Conservation (phyloP, 2,329 filamentous ascomycete genomes). For the Aureobasidium sp. region DNA sequence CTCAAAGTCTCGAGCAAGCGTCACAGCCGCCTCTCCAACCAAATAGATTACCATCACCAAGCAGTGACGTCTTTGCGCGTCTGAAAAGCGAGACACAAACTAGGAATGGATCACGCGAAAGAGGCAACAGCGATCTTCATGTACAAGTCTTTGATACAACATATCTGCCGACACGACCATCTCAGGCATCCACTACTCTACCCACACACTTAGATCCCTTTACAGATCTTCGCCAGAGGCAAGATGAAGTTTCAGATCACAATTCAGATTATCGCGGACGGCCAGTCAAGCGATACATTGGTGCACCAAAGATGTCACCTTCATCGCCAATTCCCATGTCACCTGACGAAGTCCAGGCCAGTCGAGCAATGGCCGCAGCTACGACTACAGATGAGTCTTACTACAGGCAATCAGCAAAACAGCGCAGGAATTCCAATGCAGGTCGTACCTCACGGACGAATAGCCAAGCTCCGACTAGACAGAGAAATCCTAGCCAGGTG, state of each 20-base stretch:
- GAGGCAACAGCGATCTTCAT: constrained; percentile 66
- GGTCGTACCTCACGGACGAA: constrained; percentile 16
- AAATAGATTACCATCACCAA: constrained; percentile 60
- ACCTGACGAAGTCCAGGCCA: constrained; percentile 58
- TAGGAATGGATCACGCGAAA: constrained; percentile 65
- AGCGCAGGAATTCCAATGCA: background rate
- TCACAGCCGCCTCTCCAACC: constrained; percentile 22
- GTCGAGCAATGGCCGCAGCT: constrained; percentile 10
- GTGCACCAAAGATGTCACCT: constrained; percentile 74
- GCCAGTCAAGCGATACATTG: constrained; percentile 58
- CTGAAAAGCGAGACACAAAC: constrained; percentile 55
- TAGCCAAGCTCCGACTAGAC: constrained; percentile 12
- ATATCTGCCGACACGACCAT: constrained; percentile 26
- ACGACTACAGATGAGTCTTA: constrained; percentile 34
- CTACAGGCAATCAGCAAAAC: constrained; percentile 28
- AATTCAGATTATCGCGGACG: constrained; percentile 64
- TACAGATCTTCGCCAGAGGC: constrained; percentile 15
- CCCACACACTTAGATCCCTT: background rate
- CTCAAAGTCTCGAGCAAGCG: background rate
- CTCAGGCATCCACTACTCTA: constrained; percentile 7
- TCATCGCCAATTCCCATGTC: constrained; percentile 94
- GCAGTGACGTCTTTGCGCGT: constrained; percentile 55
- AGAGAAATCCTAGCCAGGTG: background rate
- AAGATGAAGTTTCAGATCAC: constrained; percentile 19
- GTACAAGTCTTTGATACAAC: constrained; percentile 39